phyloP scores from a whole-genome alignment of 305 asterid genomes.

The Fraxinus velutina region DNA sequence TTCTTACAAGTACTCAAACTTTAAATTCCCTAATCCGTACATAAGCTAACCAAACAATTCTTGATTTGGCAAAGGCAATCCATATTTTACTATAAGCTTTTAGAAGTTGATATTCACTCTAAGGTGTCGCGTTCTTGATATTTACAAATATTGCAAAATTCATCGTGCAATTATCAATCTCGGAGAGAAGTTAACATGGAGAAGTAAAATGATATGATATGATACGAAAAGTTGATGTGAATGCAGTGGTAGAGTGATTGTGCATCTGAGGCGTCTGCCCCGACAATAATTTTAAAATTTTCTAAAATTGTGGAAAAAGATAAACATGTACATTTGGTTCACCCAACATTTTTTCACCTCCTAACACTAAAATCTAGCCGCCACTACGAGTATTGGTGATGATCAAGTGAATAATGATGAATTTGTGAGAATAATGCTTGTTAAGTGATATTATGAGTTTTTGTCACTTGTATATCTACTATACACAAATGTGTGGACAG shows the following conservation, averaged over 20 bases:
- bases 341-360: background rate
- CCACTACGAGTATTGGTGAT: background rate
- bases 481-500: background rate
- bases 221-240: background rate
- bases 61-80: background rate
- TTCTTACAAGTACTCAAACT: background rate
- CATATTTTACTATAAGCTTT: background rate
- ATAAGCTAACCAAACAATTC: background rate
- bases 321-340: background rate
- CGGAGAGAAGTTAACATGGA: background rate
- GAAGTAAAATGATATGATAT: too few relatives aligned
- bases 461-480: background rate
- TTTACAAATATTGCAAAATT: background rate
- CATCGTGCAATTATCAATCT: background rate
- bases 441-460: background rate
- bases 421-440: background rate
- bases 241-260: background rate
- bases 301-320: background rate
- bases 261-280: background rate
- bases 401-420: background rate
- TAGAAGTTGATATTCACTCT: background rate
- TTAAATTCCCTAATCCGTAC: background rate
- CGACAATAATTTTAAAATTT: background rate
- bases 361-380: background rate
- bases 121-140: background rate